phyloP scores from a whole-genome alignment of 495 filamentous ascomycete genomes.

The Staphylotrichum longicolle region DNA sequence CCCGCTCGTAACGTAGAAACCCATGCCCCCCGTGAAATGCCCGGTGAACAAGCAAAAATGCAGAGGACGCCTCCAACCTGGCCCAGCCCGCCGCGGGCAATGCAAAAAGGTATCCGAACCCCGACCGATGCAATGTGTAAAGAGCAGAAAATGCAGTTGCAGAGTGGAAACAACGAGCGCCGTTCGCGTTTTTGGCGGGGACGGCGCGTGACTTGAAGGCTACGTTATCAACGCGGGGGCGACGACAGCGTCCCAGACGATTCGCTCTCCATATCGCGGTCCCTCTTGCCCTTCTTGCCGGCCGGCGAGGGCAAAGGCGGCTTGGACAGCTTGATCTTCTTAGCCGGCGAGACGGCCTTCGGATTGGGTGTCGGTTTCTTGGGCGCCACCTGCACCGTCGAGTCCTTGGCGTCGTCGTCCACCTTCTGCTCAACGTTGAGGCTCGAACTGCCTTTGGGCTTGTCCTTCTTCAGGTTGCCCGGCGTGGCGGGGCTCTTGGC shows the following conservation, averaged over 20 bases:
- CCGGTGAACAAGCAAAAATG: conserved; percentile 17
- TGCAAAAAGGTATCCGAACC: conserved; percentile 28
- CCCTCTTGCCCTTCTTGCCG: conserved; percentile 41
- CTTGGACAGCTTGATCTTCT: conserved; percentile 49
- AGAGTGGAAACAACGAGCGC: background rate
- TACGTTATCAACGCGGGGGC: conserved; percentile 34
- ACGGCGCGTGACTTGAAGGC: background rate
- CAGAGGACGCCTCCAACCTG: conserved; percentile 22
- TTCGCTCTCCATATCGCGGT: conserved; percentile 48
- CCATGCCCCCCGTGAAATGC: conserved; percentile 8
- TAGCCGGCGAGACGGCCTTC: conserved; percentile 44
- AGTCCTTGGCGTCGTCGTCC: conserved; percentile 40
- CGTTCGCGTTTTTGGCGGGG: background rate
- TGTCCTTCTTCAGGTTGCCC: conserved; percentile 41
- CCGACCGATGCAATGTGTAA: conserved; percentile 28
- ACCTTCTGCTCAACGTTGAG: conserved; percentile 44
- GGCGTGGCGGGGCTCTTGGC: conserved; percentile 35
- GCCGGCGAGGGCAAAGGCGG: conserved; percentile 38
- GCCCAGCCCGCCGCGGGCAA: conserved; percentile 22
- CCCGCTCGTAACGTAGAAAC: conserved; percentile 3
- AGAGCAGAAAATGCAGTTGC: conserved; percentile 12
- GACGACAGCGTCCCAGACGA: conserved; percentile 52
- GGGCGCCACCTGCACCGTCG: conserved; percentile 43
- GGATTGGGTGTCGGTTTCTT: conserved; percentile 40
- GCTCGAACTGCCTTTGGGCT: conserved; percentile 42